phyloP scores from a whole-genome alignment of 2,329 filamentous ascomycete genomes.

The Cercospora nicotianae region DNA sequence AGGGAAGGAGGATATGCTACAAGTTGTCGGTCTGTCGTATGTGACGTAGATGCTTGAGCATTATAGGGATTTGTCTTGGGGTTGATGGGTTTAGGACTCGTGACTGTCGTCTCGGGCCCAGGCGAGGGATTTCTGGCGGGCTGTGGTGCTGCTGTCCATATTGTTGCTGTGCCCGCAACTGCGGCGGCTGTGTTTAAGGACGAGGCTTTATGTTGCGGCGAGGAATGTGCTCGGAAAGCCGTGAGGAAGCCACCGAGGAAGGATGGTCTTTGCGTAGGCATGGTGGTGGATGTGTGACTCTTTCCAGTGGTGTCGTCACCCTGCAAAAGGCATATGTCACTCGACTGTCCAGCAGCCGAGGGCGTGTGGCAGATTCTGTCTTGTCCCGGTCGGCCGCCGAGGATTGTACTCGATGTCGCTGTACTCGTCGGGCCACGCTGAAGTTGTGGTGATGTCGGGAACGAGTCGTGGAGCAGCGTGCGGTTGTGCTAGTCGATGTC shows the following conservation, averaged over 20 bases:
- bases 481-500: not conserved
- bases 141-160: conserved; percentile 33
- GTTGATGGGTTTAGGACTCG: conserved; percentile 50
- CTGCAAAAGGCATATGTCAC: not conserved
- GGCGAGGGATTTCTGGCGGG: conserved; percentile 25
- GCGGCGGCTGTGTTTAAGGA: conserved; percentile 31
- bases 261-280: conserved; percentile 62
- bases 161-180: conserved; percentile 41
- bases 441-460: not conserved
- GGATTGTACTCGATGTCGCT: not conserved
- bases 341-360: conserved; percentile 12
- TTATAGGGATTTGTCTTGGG: conserved; percentile 44
- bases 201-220: conserved; percentile 57
- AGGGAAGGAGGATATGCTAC: conserved; percentile 40
- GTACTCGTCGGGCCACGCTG: not conserved
- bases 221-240: conserved; percentile 64
- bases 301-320: not conserved
- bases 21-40: conserved; percentile 45
- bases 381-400: not conserved
- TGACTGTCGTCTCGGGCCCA: conserved; percentile 28
- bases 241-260: conserved; percentile 69
- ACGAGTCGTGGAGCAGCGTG: not conserved
- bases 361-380: not conserved
- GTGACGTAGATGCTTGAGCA: conserved; percentile 26
- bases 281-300: conserved; percentile 33